A percentile compares a stretch with the other conserved stretches of the same genome.
phyloP scores from a whole-genome alignment of 2,329 filamentous ascomycete species.

The Penicillium sp. region DNA sequence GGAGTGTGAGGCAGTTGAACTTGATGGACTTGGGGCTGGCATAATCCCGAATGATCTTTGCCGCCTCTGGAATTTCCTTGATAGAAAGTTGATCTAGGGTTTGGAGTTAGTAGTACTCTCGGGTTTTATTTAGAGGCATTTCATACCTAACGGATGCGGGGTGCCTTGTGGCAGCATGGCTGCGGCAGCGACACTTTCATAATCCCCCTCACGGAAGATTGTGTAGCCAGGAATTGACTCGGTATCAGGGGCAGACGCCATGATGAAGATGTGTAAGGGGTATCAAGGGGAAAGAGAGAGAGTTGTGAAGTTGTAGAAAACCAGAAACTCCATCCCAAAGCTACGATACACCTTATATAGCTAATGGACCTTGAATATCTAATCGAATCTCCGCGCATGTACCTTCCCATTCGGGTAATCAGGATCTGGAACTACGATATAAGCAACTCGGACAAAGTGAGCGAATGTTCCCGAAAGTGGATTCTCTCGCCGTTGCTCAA shows the following conservation, averaged over 20 bases:
- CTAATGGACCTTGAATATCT: slow-evolving; percentile 9
- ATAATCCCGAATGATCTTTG: slow-evolving; percentile 31
- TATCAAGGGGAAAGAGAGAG: slow-evolving; percentile 7
- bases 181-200: slow-evolving; percentile 28
- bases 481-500: slow-evolving; percentile 11
- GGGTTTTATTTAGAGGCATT: background rate
- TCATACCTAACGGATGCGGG: slow-evolving; percentile 26
- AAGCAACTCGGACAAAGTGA: slow-evolving; percentile 2
- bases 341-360: slow-evolving; percentile 19
- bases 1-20: slow-evolving; percentile 55
- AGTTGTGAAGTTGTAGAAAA: slow-evolving; percentile 15
- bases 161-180: slow-evolving; percentile 24
- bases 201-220: slow-evolving; percentile 30
- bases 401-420: slow-evolving; percentile 28
- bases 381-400: slow-evolving; percentile 22
- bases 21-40: slow-evolving; percentile 33
- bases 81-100: slow-evolving; percentile 30
- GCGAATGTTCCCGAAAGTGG: slow-evolving; percentile 19
- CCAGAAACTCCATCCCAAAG: background rate
- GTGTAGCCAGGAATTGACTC: slow-evolving; percentile 30
- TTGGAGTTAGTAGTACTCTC: slow-evolving; percentile 2
- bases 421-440: slow-evolving; percentile 7
- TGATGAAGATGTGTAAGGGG: slow-evolving; percentile 13
- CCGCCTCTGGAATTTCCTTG: slow-evolving; percentile 29
- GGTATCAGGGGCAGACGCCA: slow-evolving; percentile 29